Conservation (phyloP, 305 asterid genomes). For the Ilex paraguariensis region DNA sequence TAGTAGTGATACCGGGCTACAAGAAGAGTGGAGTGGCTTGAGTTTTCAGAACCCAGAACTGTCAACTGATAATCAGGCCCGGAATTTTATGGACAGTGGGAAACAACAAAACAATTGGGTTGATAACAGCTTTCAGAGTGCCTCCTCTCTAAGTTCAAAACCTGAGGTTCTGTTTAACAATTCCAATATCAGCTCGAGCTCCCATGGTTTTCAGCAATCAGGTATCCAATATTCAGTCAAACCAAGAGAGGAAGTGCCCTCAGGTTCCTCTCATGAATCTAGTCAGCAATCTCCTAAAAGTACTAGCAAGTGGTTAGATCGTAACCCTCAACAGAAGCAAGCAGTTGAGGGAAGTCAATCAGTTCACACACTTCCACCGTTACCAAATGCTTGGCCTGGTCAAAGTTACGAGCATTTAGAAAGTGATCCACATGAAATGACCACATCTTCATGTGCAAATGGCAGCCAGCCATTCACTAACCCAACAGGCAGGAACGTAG, state of each 20-base stretch:
- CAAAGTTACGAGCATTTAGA: conserved; percentile 18
- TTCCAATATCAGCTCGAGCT: conserved; percentile 27
- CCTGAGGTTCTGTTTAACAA: conserved; percentile 32
- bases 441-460: conserved; percentile 14
- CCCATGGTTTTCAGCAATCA: conserved; percentile 38
- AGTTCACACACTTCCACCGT: conserved; percentile 29
- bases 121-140: conserved; percentile 39
- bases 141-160: conserved; percentile 43
- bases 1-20: conserved; percentile 53
- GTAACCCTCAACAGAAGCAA: conserved; percentile 39
- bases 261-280: conserved; percentile 35
- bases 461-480: conserved; percentile 14
- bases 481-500: conserved; percentile 12
- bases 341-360: conserved; percentile 31
- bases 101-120: conserved; percentile 42
- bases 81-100: conserved; percentile 30
- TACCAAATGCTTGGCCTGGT: conserved; percentile 32
- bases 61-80: conserved; percentile 39
- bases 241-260: conserved; percentile 38
- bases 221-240: conserved; percentile 24
- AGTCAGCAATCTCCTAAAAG: conserved; percentile 29
- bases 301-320: conserved; percentile 30
- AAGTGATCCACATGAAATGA: conserved; percentile 19
- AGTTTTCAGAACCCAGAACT: conserved; percentile 69
- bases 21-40: conserved; percentile 74